Conservation (phyloP, 2,329 filamentous ascomycete genomes). For the Monosporascus sp. region DNA sequence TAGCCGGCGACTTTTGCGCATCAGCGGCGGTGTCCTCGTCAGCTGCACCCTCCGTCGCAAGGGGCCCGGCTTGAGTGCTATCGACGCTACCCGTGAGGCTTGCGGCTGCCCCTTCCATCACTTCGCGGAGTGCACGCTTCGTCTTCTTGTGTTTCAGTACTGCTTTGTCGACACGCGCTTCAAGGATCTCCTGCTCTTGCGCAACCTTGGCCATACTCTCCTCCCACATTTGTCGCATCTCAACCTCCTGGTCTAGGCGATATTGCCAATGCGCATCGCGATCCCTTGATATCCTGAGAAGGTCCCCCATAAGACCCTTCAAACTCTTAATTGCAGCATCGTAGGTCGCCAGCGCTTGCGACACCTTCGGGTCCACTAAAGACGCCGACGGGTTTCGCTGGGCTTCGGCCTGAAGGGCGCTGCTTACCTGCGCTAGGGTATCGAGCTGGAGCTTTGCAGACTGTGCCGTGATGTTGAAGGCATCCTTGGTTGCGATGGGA, state of each 20-base stretch:
- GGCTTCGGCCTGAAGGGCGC: constrained; percentile 71
- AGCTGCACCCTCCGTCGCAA: constrained; percentile 27
- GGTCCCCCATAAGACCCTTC: constrained; percentile 75
- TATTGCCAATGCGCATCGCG: constrained; percentile 97
- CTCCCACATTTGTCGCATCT: constrained; percentile 95
- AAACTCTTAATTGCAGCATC: constrained; percentile 86
- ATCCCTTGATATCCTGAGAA: constrained; percentile 88
- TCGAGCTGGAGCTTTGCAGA: constrained; percentile 91
- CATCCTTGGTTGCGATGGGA: constrained; percentile 76
- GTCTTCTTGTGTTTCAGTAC: constrained; percentile 86
- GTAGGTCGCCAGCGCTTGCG: constrained; percentile 77
- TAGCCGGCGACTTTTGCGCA: constrained; percentile 36
- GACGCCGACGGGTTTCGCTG: constrained; percentile 62
- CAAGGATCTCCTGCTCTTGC: constrained; percentile 85
- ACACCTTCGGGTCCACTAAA: constrained; percentile 71
- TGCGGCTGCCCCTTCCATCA: constrained; percentile 54
- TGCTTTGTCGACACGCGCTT: constrained; percentile 80
- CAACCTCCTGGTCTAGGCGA: constrained; percentile 81
- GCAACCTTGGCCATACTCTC: constrained; percentile 98
- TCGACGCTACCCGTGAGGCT: constrained; percentile 30
- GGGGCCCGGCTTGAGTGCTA: constrained; percentile 17
- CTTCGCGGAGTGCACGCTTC: constrained; percentile 83
- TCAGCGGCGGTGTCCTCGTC: constrained; percentile 26
- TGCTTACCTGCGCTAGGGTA: constrained; percentile 77
- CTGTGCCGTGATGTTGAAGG: constrained; percentile 94